phyloP scores from a whole-genome alignment of 495 filamentous ascomycete genomes.

The Gamarada debralockiae region DNA sequence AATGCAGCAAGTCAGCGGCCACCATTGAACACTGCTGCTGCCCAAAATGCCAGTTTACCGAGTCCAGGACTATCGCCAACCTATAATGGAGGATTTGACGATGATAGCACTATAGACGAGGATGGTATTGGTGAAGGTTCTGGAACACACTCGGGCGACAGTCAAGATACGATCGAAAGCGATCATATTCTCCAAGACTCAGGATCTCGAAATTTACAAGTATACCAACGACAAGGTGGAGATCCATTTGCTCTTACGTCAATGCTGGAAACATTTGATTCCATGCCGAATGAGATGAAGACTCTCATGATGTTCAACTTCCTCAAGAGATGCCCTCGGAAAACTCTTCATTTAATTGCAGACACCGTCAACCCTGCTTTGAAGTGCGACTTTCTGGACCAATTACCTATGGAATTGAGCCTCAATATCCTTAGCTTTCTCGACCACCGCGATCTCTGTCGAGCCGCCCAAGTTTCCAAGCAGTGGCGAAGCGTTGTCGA shows the following conservation, averaged over 20 bases:
- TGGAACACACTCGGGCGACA: conserved; percentile 18
- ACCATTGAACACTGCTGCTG: conserved; percentile 56
- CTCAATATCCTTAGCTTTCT: conserved; percentile 85
- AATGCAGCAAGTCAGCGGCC: conserved; percentile 35
- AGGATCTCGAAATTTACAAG: not conserved
- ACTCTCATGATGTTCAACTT: conserved; percentile 95
- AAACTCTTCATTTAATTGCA: conserved; percentile 87
- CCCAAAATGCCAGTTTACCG: conserved; percentile 86
- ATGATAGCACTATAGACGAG: conserved; percentile 7
- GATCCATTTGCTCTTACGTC: conserved; percentile 27
- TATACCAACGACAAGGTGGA: conserved; percentile 14
- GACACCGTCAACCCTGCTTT: conserved; percentile 93
- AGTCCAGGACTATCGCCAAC: conserved; percentile 94
- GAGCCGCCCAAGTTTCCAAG: conserved; percentile 90
- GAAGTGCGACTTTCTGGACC: conserved; percentile 85
- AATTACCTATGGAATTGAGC: conserved; percentile 82
- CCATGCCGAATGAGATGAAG: conserved; percentile 83
- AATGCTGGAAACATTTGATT: conserved; percentile 87
- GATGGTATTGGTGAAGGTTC: conserved; percentile 11
- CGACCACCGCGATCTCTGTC: conserved; percentile 82
- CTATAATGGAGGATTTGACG: conserved; percentile 11
- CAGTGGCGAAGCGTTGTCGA: conserved; percentile 89
- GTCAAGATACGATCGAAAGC: conserved; percentile 21
- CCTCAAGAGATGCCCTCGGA: conserved; percentile 80
- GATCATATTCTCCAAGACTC: conserved; percentile 1